phyloP scores from a whole-genome alignment of 768 basidiomycete species.

The Tubosaeta sp. region DNA sequence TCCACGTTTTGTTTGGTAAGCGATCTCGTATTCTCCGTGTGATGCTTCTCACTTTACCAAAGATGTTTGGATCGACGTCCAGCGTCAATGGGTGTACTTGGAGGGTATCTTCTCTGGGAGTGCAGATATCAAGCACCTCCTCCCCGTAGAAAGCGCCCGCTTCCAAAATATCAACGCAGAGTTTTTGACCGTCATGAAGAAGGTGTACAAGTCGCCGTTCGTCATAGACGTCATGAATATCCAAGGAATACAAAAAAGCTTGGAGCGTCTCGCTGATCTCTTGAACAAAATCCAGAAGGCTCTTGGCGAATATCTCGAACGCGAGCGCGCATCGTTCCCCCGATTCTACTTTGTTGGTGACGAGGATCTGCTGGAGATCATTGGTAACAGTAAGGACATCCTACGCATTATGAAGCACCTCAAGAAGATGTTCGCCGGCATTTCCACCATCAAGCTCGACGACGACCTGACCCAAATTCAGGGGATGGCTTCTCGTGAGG shows the following conservation, averaged over 20 bases:
- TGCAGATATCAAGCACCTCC: conserved; percentile 97
- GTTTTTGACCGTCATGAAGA: conserved; percentile 98
- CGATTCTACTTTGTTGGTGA: conserved; percentile 99
- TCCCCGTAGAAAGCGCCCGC: conserved; percentile 95
- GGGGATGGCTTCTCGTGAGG: conserved; percentile 94
- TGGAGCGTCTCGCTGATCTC: conserved; percentile 94
- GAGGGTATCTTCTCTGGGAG: conserved; percentile 99
- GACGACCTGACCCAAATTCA: conserved; percentile 85
- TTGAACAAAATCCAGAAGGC: conserved; percentile 99
- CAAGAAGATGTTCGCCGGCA: conserved; percentile 99
- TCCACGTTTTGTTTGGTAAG: conserved; percentile 91
- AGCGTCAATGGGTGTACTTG: conserved; percentile 99
- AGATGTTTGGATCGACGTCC: conserved; percentile 99
- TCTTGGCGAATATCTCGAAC: conserved; percentile 95
- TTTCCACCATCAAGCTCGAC: conserved; percentile 84
- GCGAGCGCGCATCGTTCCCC: conserved; percentile 96
- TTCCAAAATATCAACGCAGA: conserved; percentile 99
- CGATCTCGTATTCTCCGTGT: not conserved
- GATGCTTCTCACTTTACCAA: conserved; percentile 6
- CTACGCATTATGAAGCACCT: conserved; percentile 97
- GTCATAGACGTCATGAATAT: conserved; percentile 97
- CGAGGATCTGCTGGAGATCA: conserved; percentile 97
- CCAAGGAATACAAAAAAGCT: conserved; percentile 90
- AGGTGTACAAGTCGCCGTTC: conserved; percentile 98
- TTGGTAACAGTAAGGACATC: conserved; percentile 99